Evolutionary conservation across 192 early-diverging fungal species (phyloP).

Genomic region (Entophlyctis luteolus): DNA sequence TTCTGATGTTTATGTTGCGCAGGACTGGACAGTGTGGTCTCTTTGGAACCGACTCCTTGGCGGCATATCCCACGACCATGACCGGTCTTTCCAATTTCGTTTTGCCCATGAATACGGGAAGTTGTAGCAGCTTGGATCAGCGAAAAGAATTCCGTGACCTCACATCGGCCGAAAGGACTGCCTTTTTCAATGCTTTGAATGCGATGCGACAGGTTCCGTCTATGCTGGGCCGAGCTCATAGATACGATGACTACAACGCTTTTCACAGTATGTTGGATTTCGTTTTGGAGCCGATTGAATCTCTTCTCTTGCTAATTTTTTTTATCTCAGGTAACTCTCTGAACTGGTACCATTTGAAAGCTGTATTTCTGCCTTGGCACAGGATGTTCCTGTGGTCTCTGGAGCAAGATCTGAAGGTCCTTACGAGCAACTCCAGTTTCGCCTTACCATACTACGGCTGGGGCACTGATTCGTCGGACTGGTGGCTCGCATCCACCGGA

Average conservation of each 20-base stretch:
- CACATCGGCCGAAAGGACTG: background rate
- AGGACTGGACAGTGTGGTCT: conserved; percentile 5
- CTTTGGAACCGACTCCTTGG: background rate
- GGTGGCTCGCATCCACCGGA: background rate
- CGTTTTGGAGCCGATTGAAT: too few relatives aligned
- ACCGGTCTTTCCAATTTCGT: background rate
- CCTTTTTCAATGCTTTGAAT: conserved; percentile 25
- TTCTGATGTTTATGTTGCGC: background rate
- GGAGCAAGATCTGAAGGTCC: conserved; percentile 21
- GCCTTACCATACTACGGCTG: conserved; percentile 68
- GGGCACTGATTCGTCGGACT: conserved; percentile 18
- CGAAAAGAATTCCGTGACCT: conserved; percentile 35
- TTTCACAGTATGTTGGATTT: conserved; percentile 15
- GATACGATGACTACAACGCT: conserved; percentile 21
- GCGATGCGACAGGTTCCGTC: conserved; percentile 8
- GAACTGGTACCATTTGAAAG: too few relatives aligned
- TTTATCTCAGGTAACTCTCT: too few relatives aligned
- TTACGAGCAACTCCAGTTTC: conserved; percentile 25
- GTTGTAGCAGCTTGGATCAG: background rate
- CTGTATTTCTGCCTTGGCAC: conserved; percentile 43
- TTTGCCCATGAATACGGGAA: background rate
- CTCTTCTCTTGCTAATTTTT: too few relatives aligned
- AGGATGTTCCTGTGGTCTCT: conserved; percentile 20
- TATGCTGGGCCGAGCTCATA: conserved; percentile 1
- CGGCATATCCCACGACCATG: background rate